Conservation (phyloP, 2,329 filamentous ascomycete genomes). For the Lachnellula suecica region DNA sequence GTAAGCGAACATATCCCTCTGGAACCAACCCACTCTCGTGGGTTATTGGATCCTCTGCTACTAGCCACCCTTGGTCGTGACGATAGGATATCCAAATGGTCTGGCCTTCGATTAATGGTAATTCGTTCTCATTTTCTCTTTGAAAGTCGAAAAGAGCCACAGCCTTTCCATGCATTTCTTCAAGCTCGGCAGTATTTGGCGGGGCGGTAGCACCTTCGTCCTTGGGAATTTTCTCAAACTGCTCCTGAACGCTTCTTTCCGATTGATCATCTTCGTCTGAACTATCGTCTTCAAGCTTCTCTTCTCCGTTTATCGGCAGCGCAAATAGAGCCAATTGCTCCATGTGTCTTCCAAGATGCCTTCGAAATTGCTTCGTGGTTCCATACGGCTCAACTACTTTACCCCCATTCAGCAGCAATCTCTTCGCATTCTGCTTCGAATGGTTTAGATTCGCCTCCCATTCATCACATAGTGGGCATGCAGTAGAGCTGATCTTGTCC, state of each 20-base stretch:
- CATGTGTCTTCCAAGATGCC: slow-evolving; percentile 27
- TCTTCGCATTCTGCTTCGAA: slow-evolving; percentile 8
- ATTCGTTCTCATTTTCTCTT: slow-evolving; percentile 93
- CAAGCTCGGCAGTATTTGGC: slow-evolving; percentile 37
- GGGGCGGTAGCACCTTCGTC: not conserved
- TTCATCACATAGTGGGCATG: slow-evolving; percentile 33
- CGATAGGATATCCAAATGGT: slow-evolving; percentile 96
- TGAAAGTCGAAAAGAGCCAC: slow-evolving; percentile 95
- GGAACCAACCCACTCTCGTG: slow-evolving; percentile 93
- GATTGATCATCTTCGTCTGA: not conserved
- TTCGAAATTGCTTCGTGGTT: slow-evolving; percentile 18
- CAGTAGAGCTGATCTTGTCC: slow-evolving; percentile 18
- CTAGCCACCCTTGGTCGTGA: slow-evolving; percentile 95
- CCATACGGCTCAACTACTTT: slow-evolving; percentile 10
- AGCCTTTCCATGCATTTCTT: slow-evolving; percentile 96
- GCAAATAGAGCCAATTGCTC: slow-evolving; percentile 29
- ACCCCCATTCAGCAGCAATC: slow-evolving; percentile 8
- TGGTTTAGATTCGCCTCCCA: slow-evolving; percentile 23
- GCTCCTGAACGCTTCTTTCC: not conserved
- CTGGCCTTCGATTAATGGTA: slow-evolving; percentile 89
- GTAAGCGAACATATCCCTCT: slow-evolving; percentile 90
- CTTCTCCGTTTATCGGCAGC: slow-evolving; percentile 1
- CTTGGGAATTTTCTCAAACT: not conserved
- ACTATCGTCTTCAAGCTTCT: slow-evolving; percentile 4
- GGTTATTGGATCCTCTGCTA: slow-evolving; percentile 92